Percentiles rank a stretch among this genome's conserved stretches.
phyloP scores from a whole-genome alignment of 1,139 yeast species.

The Suhomyces guaymorum region DNA sequence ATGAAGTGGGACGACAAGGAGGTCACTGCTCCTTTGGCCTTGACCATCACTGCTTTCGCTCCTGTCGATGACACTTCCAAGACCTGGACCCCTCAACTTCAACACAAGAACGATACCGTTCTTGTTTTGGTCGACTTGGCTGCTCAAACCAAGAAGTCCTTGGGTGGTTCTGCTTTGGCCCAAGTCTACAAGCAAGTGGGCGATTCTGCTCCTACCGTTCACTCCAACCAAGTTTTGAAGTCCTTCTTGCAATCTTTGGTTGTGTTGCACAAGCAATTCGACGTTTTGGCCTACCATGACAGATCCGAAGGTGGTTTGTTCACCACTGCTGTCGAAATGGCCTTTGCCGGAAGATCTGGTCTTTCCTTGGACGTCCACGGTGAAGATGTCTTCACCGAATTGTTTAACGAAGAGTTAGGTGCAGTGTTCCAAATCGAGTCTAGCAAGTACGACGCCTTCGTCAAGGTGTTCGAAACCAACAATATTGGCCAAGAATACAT shows the following conservation, averaged over 20 bases:
- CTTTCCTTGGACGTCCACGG: slow-evolving; percentile 40
- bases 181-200: slow-evolving; percentile 93
- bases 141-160: slow-evolving; percentile 52
- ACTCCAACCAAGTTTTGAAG: slow-evolving; percentile 62
- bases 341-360: slow-evolving; percentile 94
- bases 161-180: slow-evolving; percentile 95
- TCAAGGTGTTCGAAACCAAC: slow-evolving; percentile 50
- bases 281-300: slow-evolving; percentile 91
- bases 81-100: slow-evolving; percentile 94
- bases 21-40: slow-evolving; percentile 93
- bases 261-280: slow-evolving; percentile 64
- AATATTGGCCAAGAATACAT: slow-evolving; percentile 59
- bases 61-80: slow-evolving; percentile 81
- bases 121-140: slow-evolving; percentile 84
- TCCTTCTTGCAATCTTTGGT: slow-evolving; percentile 69
- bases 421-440: slow-evolving; percentile 87
- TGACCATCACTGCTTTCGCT: slow-evolving; percentile 87
- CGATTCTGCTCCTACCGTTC: slow-evolving; percentile 79
- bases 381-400: slow-evolving; percentile 46
- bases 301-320: slow-evolving; percentile 96
- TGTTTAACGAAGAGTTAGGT: slow-evolving; percentile 94
- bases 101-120: slow-evolving; percentile 52
- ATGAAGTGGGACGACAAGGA: slow-evolving; percentile 96
- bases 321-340: slow-evolving; percentile 88
- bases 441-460: slow-evolving; percentile 55